phyloP scores from a whole-genome alignment of 139 green algal species.

The Volvox africanus region DNA sequence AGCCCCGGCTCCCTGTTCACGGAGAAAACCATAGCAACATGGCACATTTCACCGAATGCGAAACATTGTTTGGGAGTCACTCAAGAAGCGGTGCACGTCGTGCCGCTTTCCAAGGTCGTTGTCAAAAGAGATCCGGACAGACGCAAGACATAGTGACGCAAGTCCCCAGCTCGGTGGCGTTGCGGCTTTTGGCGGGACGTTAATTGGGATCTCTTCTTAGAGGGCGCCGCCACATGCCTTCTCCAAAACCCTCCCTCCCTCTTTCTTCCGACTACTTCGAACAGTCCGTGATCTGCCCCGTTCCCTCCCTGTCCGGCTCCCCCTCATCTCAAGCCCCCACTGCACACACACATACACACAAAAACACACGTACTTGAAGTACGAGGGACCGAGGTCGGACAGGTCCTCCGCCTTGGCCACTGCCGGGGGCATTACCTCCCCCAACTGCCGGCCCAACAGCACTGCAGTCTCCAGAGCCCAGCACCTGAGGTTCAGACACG shows the following conservation, averaged over 20 bases:
- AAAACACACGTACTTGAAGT: conserved; percentile 29
- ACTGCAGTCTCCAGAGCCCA: conserved; percentile 46
- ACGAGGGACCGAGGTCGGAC: conserved; percentile 33
- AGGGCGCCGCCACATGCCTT: too few relatives aligned
- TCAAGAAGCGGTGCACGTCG: too few relatives aligned
- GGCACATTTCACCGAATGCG: too few relatives aligned
- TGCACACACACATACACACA: too few relatives aligned
- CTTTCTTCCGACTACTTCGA: not conserved
- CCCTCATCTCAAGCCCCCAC: not conserved
- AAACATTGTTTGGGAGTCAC: too few relatives aligned
- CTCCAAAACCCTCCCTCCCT: not conserved
- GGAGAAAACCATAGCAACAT: too few relatives aligned
- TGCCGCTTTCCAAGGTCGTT: too few relatives aligned
- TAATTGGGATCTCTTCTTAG: too few relatives aligned
- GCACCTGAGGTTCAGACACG: not conserved
- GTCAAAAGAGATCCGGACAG: too few relatives aligned
- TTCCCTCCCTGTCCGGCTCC: not conserved
- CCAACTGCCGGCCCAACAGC: conserved; percentile 31
- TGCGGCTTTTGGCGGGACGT: too few relatives aligned
- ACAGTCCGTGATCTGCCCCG: not conserved
- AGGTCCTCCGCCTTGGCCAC: conserved; percentile 32
- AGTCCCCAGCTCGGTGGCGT: not conserved
- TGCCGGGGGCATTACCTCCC: conserved; percentile 23
- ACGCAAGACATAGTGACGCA: too few relatives aligned
- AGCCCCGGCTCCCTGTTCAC: not conserved